Base-by-base conservation (phyloP, 23 red algal species). In the Agarophyton chilense region DNA sequence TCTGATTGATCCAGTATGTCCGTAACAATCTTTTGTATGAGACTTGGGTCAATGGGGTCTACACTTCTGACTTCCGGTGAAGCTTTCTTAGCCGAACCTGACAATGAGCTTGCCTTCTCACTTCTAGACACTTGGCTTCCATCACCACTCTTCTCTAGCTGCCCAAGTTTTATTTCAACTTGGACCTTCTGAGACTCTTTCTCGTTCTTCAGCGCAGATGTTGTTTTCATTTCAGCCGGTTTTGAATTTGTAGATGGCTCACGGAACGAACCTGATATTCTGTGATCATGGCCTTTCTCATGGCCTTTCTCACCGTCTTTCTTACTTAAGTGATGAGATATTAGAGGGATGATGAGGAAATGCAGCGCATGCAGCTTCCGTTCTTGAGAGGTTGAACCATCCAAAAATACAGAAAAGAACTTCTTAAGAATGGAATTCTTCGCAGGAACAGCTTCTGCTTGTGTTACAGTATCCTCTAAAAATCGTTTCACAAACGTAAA, bases 401-500 rank as follows among this genome's bases (percentile, higher is more conserved):
- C 91, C 25, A 60, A 50, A 63, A 92, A 94, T 7, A 90, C 51
- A n/a, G 84, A 29, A 14, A 98, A 85, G 74, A 98, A 94, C 29
- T 82, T 77, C 8, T 38, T 44, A 45, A 98, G 53, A 16, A 98
- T 84, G 10, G 75, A 54, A 8, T 78, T 72, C 54, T 84, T 86
- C 36, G 77, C n/a, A 56, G 25, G 44, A 16, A 46, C 60, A 16
- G 91, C 50, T 32, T 74, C 60, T 12, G 24, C 38, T 14, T 75
- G 41, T 11, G 84, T 77, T 1, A 98, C 81, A 18, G 50, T 86
- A 14, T 87, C 74, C 8, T 57, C 44, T 22, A 92, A 72, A 60
- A 95, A 99, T 0, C 52, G 53, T 39, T 78, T 79, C 43, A 99
- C 90, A 87, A 99, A 99, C 1, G 89, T 62, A 73, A 99, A 99